These are phyloP conservation scores for Gloeostereum incarnatum DNA, from an alignment of 768 basidiomycete genomes.

Conservation along the genomic window DNA sequence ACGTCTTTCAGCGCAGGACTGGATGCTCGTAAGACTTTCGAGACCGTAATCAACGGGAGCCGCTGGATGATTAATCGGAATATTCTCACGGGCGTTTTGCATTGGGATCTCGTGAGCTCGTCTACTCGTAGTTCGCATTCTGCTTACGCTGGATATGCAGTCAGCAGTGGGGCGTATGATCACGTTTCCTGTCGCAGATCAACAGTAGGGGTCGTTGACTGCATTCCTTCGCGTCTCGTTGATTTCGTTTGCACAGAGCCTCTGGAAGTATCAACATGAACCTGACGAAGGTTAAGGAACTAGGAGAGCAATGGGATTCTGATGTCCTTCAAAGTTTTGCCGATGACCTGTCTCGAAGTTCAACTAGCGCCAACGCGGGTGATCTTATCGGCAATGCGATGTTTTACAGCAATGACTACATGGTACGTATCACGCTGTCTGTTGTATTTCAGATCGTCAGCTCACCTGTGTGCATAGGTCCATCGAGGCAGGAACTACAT, in stretches of 20 bases:
- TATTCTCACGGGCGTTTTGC: conserved; percentile 42
- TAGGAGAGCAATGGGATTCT: conserved; percentile 31
- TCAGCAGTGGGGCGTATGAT: conserved; percentile 59
- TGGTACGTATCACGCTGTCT: conserved; percentile 32
- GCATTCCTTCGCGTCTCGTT: neutral
- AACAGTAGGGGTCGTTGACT: conserved; percentile 27
- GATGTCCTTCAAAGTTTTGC: conserved; percentile 16
- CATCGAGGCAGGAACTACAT: conserved; percentile 53
- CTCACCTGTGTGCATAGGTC: conserved; percentile 29
- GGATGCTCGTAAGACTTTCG: conserved; percentile 36
- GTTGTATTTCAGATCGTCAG: neutral
- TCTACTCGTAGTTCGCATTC: too few relatives aligned
- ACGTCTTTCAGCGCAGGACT: conserved; percentile 44
- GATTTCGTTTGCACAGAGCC: conserved; percentile 19
- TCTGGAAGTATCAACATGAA: conserved; percentile 33
- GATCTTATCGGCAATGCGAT: conserved; percentile 13
- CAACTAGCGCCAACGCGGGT: conserved; percentile 13
- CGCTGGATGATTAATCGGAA: conserved; percentile 68
- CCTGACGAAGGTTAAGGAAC: conserved; percentile 24
- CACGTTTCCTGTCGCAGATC: conserved; percentile 46
- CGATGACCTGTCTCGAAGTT: conserved; percentile 12
- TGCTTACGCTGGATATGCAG: conserved; percentile 28
- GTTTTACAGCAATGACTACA: conserved; percentile 31
- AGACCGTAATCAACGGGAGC: conserved; percentile 45
- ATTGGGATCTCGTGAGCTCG: too few relatives aligned